These are phyloP conservation scores for slime mould (Dictyostelium discoideum) DNA, from an alignment of 78 protist genomes.

Conservation along the genomic window dicty_2.7 NC_007089.4:159501-160000, in stretches of 20 bases:
- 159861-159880: neutral
- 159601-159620: constrained; percentile 2
- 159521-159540: neutral
- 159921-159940: neutral
- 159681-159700: neutral
- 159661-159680: neutral
- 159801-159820: neutral
- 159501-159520: neutral
- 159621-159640: constrained; percentile 4
- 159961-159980: constrained; percentile 12
- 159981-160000: neutral
- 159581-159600: neutral
- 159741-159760: neutral
- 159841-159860: neutral
- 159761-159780: neutral
- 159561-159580: neutral
- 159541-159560: neutral
- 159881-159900: neutral
- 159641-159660: neutral
- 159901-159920: neutral
- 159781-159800: too few species aligned
- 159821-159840: neutral
- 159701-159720: neutral
- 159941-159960: neutral
- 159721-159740: neutral